phyloP scores from a whole-genome alignment of 2,329 filamentous ascomycete genomes.

The Decorospora gaudefroyi region DNA sequence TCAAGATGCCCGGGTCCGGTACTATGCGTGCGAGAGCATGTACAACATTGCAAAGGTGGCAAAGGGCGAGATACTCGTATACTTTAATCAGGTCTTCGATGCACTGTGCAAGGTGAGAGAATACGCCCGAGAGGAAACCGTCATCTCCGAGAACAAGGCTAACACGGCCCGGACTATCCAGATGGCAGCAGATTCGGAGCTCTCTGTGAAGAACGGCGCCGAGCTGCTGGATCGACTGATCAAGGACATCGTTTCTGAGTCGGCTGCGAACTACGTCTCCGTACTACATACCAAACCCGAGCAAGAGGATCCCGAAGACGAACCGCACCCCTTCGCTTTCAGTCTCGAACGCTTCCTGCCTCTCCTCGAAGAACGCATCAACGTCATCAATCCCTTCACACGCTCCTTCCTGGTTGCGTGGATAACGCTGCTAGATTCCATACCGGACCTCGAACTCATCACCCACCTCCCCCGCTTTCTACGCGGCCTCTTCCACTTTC shows the following conservation, averaged over 20 bases:
- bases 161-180: conserved; percentile 47
- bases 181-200: conserved; percentile 93
- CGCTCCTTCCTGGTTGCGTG: conserved; percentile 94
- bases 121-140: neutral
- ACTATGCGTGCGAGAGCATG: conserved; percentile 99
- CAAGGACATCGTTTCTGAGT: conserved; percentile 95
- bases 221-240: conserved; percentile 92
- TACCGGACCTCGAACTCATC: conserved; percentile 93
- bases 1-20: conserved; percentile 94
- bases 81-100: conserved; percentile 99
- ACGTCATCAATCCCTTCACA: conserved; percentile 92
- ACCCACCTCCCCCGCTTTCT: conserved; percentile 91
- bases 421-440: conserved; percentile 93
- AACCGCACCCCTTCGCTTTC: conserved; percentile 64
- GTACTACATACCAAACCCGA: conserved; percentile 70
- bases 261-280: conserved; percentile 91
- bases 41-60: conserved; percentile 99
- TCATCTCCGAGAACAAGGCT: conserved; percentile 15
- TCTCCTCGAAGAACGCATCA: conserved; percentile 88
- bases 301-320: conserved; percentile 44
- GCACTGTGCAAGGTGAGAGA: conserved; percentile 83
- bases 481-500: conserved; percentile 83
- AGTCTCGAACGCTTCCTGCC: conserved; percentile 90
- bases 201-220: conserved; percentile 97
- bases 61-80: conserved; percentile 94